Evolutionary conservation across 805 yeast species (phyloP), one percentile per base, ranked within the genome.

Genomic region (Metschnikowia drakensbergensis): DNA sequence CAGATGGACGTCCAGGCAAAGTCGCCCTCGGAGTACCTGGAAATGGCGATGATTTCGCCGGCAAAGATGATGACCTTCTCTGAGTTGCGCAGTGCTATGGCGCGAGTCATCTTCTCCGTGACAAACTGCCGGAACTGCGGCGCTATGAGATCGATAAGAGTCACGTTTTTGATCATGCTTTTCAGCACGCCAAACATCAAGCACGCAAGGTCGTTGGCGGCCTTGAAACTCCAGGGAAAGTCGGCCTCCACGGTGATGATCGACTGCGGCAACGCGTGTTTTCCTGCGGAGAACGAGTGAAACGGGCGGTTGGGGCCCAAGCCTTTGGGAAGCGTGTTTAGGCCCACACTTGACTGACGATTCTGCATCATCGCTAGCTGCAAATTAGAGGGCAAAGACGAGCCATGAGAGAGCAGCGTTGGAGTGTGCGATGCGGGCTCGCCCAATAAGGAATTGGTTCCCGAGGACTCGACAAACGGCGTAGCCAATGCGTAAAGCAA

Each of bases 171-270:
- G 32, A 89, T 71, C 28, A 83, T 82, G 33, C 72, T 74, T 59
- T 82, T 80, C 40, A 88, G 81, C 3, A 87, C 81, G 13, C 97
- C 97, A 67, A 91, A 87, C 71, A 88, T 82, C 50, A 89, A 72
- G 60, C 96, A 87, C 0, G 96, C 96, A 54, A 90, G 72, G 66
- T 91, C 97, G 62, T 92, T 91, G 11, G 95, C 89, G 5, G 95
- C 91, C 58, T 80, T 81, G 43, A 91, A 77, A 27, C 73, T 68
- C 91, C 94, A 91, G 0, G 97, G 97, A 42, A 78, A 76, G 10
- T 77, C 80, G 25, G 78, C 69, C 2, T 81, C 82, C 42, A 95
- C 87, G 0, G 96, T 88, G 63, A 91, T 84, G 9, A 90, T 84
- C 0, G 96, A 94, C 60, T 88, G 94, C 8, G 92, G 92, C 1